A percentile compares a stretch with the other conserved stretches of the same genome.
Conservation (phyloP, 306 rosid genomes). For the Geum urbanum region DNA sequence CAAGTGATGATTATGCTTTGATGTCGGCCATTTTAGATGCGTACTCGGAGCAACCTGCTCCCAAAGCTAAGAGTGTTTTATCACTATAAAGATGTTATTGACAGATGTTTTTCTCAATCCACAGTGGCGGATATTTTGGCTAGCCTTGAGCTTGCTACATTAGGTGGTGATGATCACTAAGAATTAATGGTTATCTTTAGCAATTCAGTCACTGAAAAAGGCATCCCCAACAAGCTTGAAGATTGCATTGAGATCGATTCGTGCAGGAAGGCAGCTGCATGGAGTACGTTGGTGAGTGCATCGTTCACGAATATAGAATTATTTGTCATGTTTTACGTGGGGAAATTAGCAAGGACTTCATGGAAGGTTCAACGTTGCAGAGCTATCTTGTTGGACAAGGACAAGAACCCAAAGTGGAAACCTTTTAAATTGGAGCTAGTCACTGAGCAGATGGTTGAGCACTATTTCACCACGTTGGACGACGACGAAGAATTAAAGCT, state of each 20-base stretch:
- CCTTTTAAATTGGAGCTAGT: constrained; percentile 26
- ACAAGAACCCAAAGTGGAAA: constrained; percentile 60
- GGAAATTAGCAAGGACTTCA: constrained; percentile 68
- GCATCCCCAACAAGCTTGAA: constrained; percentile 81
- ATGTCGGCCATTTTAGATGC: constrained; percentile 51
- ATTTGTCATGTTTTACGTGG: constrained; percentile 62
- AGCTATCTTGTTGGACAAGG: constrained; percentile 75
- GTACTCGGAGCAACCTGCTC: constrained; percentile 48
- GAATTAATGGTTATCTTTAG: constrained; percentile 49
- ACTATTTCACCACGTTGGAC: constrained; percentile 20
- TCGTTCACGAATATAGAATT: constrained; percentile 65
- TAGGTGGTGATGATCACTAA: not conserved
- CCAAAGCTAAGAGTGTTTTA: constrained; percentile 46
- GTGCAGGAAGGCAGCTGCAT: constrained; percentile 60
- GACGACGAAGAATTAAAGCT: constrained; percentile 29
- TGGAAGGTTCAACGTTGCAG: constrained; percentile 90
- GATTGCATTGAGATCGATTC: constrained; percentile 66
- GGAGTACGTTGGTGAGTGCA: constrained; percentile 78
- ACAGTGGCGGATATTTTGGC: constrained; percentile 64
- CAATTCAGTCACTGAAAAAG: constrained; percentile 57
- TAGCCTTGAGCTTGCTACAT: constrained; percentile 47
- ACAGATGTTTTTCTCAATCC: constrained; percentile 66
- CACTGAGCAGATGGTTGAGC: constrained; percentile 21
- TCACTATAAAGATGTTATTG: constrained; percentile 56
- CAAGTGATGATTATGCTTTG: constrained; percentile 33